A percentile compares a stretch with the other conserved stretches of the same genome.
Conservation (phyloP, 495 filamentous ascomycete species). For the Tetracladium setigerum region DNA sequence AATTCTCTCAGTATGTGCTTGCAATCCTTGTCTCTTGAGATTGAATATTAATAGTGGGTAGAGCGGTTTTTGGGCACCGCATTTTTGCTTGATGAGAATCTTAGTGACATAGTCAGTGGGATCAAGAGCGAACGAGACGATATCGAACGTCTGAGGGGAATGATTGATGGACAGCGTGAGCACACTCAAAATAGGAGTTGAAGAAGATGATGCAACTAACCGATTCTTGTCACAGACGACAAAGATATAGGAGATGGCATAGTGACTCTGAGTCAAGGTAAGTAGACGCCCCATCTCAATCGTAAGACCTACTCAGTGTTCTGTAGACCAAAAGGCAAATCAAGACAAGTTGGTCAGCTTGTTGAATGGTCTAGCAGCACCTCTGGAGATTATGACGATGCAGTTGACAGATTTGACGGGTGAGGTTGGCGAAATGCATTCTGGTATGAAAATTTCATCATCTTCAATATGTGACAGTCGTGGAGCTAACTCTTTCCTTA, state of each 20-base stretch:
- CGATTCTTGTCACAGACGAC: constrained; percentile 2
- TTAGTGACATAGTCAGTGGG: constrained; percentile 3
- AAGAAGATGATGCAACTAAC: background rate
- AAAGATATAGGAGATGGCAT: constrained; percentile 9
- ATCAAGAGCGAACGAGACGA: constrained; percentile 9
- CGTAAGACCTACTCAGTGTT: constrained; percentile 3
- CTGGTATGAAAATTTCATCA: background rate
- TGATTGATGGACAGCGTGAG: constrained; percentile 12
- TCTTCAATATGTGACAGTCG: background rate
- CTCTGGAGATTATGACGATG: constrained; percentile 9
- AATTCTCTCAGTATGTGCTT: constrained; percentile 6
- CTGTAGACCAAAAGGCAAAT: constrained; percentile 8
- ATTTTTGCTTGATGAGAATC: constrained; percentile 8
- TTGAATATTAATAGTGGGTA: constrained; percentile 4
- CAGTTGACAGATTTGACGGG: constrained; percentile 6
- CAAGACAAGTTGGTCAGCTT: constrained; percentile 6
- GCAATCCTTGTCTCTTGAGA: background rate
- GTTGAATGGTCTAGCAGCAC: constrained; percentile 9
- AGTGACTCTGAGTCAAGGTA: constrained; percentile 4
- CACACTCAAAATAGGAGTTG: background rate
- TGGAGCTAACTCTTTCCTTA: background rate
- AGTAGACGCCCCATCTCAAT: background rate
- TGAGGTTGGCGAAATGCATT: constrained; percentile 1
- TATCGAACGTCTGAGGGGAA: constrained; percentile 10
- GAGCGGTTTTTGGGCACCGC: constrained; percentile 10